Evolutionary conservation across 345 rosid species (phyloP).

Genomic region (Diplotaxis tenuifolia): DNA sequence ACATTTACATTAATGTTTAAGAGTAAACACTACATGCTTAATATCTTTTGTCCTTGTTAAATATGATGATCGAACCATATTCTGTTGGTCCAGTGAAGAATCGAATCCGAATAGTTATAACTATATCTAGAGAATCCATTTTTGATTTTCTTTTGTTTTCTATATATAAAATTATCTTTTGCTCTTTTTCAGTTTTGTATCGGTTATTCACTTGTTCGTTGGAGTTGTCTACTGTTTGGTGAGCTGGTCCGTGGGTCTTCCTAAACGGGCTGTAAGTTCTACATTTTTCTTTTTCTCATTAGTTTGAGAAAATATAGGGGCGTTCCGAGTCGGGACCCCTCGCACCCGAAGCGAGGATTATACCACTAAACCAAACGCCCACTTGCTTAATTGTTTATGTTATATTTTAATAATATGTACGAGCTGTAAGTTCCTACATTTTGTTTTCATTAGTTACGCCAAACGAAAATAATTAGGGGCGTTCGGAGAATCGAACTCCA

Average conservation of each 20-base stretch:
- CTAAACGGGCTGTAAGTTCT: constrained; percentile 87
- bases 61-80: constrained; percentile 8
- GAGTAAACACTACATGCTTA: too few species aligned
- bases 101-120: constrained; percentile 11
- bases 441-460: too few species aligned
- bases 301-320: constrained; percentile 34
- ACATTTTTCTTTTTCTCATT: not conserved
- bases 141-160: not conserved
- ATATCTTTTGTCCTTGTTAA: too few species aligned
- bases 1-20: not conserved
- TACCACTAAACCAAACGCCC: constrained; percentile 91
- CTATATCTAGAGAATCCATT: not conserved
- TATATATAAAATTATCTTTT: not conserved
- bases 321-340: constrained; percentile 80
- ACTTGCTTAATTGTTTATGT: too few species aligned
- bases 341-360: constrained; percentile 88
- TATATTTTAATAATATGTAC: too few species aligned
- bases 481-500: constrained; percentile 68
- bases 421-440: too few species aligned
- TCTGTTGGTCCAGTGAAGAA: constrained; percentile 3
- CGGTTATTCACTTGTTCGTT: constrained; percentile 85
- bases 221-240: constrained; percentile 86
- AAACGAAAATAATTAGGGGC: constrained; percentile 45
- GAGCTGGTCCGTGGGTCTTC: constrained; percentile 93
- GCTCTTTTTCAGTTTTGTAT: constrained; percentile 65